Evolutionary conservation across 345 rosid species (phyloP).

Genomic region (Citrus maxima): DNA sequence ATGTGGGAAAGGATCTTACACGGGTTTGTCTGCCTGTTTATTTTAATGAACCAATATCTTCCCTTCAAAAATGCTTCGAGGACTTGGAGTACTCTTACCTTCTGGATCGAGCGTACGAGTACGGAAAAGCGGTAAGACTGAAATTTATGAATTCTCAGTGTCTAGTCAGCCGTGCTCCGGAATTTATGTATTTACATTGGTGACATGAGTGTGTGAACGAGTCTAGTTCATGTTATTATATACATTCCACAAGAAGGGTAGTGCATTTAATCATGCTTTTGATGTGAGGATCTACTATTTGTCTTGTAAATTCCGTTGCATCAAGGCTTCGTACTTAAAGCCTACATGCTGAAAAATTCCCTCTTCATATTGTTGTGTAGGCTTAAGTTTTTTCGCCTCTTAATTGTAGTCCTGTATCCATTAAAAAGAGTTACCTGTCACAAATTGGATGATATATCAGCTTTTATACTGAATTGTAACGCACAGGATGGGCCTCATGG

Average conservation of each 20-base stretch:
- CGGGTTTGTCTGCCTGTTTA: slow-evolving; percentile 97
- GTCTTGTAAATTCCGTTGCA: neutral
- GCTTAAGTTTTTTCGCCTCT: neutral
- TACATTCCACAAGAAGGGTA: neutral
- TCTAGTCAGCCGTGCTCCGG: neutral
- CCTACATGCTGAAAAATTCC: neutral
- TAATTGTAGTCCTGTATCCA: neutral
- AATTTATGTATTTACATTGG: neutral
- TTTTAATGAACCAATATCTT: slow-evolving; percentile 95
- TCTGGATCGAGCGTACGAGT: slow-evolving; percentile 75
- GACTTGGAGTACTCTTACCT: slow-evolving; percentile 95
- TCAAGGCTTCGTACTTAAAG: neutral
- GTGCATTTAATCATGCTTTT: neutral
- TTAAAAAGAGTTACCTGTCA: neutral
- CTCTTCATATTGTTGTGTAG: neutral
- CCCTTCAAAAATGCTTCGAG: slow-evolving; percentile 97
- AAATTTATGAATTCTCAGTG: neutral
- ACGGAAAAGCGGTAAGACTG: slow-evolving; percentile 75
- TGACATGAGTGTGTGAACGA: neutral
- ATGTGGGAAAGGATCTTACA: slow-evolving; percentile 95
- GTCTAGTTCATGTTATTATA: neutral
- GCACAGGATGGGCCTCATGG: neutral
- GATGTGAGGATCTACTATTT: neutral
- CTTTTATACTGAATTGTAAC: neutral
- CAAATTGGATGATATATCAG: neutral